A percentile compares a stretch with the other conserved stretches of the same genome.
phyloP scores from a whole-genome alignment of 139 green algal genomes.

The Auxenochlorella pyrenoidosa region DNA sequence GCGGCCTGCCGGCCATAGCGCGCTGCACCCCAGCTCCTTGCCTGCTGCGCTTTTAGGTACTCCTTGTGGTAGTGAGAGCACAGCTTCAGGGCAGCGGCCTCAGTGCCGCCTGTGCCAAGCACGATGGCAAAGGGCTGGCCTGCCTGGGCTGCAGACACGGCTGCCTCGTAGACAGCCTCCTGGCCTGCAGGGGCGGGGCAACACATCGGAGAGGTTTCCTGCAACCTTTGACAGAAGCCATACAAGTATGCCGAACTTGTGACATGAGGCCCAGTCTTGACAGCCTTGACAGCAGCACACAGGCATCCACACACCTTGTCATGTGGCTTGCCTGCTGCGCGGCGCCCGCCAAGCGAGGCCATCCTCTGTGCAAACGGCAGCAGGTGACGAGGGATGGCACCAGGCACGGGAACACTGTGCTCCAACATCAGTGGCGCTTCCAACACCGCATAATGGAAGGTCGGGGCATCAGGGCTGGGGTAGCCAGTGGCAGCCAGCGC shows the following conservation, averaged over 20 bases:
- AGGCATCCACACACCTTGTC: too few species aligned
- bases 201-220: too few species aligned
- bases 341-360: not conserved
- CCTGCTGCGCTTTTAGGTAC: not conserved
- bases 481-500: not conserved
- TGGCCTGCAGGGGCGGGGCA: too few species aligned
- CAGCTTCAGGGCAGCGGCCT: not conserved
- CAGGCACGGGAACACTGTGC: not conserved
- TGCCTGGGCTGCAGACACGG: not conserved
- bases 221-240: too few species aligned
- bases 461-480: not conserved
- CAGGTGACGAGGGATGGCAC: not conserved
- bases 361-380: not conserved
- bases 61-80: not conserved
- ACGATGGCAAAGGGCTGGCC: constrained; percentile 1
- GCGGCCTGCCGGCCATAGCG: too few species aligned
- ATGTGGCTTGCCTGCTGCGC: not conserved
- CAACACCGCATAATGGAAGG: not conserved
- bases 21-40: too few species aligned
- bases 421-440: not conserved
- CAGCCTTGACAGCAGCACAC: too few species aligned
- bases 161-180: not conserved
- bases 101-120: constrained; percentile 15
- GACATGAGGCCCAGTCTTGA: too few species aligned
- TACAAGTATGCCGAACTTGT: too few species aligned